Evolutionary conservation across 106 monocot species (phyloP).

Genomic region (Triglochin maritima): DNA sequence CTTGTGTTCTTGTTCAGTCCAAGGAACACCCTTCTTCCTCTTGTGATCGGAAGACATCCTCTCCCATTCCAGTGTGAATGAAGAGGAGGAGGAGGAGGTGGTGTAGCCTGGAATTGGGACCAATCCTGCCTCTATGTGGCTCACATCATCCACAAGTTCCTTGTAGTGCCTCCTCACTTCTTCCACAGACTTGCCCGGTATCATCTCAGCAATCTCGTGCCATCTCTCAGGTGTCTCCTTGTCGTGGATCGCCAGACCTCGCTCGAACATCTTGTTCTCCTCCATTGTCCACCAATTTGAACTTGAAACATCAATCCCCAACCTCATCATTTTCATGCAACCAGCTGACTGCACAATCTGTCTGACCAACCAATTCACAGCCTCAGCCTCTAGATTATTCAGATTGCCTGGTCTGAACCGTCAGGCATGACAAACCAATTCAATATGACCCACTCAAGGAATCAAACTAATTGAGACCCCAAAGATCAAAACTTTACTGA

Average conservation of each 20-base stretch:
- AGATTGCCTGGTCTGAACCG: too few relatives aligned
- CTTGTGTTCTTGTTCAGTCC: slow-evolving; percentile 28
- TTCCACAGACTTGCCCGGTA: slow-evolving; percentile 13
- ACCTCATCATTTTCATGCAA: too few relatives aligned
- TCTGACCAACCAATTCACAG: too few relatives aligned
- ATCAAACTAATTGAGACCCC: too few relatives aligned
- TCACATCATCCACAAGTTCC: slow-evolving; percentile 11
- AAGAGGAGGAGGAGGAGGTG: slow-evolving; percentile 3
- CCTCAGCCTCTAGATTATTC: too few relatives aligned
- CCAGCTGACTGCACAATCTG: too few relatives aligned
- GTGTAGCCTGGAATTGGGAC: slow-evolving; percentile 13
- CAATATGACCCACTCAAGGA: too few relatives aligned
- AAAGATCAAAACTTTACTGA: too few relatives aligned
- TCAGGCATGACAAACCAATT: too few relatives aligned
- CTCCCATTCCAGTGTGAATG: slow-evolving; percentile 8
- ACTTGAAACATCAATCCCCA: too few relatives aligned
- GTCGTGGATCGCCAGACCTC: slow-evolving; percentile 12
- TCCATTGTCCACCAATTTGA: slow-evolving; percentile 4
- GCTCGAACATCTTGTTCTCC: slow-evolving; percentile 24
- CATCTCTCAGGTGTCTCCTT: slow-evolving; percentile 15
- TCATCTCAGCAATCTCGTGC: slow-evolving; percentile 17
- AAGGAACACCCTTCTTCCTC: slow-evolving; percentile 26
- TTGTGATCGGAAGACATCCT: slow-evolving; percentile 16
- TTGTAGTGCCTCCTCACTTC: slow-evolving; percentile 13
- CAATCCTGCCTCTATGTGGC: slow-evolving; percentile 16